A percentile compares a stretch with the other conserved stretches of the same genome.
These are phyloP conservation scores for Myochromella boudieri DNA, from an alignment of 768 basidiomycete genomes.

Conservation along the genomic window DNA sequence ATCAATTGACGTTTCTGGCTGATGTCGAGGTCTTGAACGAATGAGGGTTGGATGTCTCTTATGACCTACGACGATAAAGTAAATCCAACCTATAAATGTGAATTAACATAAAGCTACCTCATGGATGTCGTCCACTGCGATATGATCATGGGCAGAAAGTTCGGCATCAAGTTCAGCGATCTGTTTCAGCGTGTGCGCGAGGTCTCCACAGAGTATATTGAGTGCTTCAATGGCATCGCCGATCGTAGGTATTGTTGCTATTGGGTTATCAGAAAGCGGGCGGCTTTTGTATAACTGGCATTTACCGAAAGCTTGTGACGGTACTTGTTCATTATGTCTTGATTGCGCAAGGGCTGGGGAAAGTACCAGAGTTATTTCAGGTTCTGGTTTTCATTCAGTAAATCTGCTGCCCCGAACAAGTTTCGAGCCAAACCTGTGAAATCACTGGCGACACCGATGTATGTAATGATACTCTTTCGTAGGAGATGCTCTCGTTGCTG, in stretches of 20 bases:
- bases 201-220: constrained; percentile 58
- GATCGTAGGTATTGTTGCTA: constrained; percentile 75
- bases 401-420: neutral
- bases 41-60: constrained; percentile 45
- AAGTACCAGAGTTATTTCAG: constrained; percentile 69
- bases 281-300: constrained; percentile 1
- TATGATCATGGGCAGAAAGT: constrained; percentile 68
- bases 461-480: constrained; percentile 60
- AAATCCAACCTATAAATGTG: constrained; percentile 1
- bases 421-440: constrained; percentile 50
- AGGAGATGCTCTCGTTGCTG: constrained; percentile 56
- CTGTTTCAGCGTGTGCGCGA: constrained; percentile 61
- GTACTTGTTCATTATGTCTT: constrained; percentile 53
- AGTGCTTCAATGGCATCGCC: constrained; percentile 73
- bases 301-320: constrained; percentile 56
- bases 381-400: constrained; percentile 39
- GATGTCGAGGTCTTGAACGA: constrained; percentile 68
- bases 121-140: constrained; percentile 67
- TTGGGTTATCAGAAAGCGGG: constrained; percentile 3
- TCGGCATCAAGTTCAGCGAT: constrained; percentile 70
- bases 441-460: constrained; percentile 70
- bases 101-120: constrained; percentile 47
- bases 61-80: constrained; percentile 39
- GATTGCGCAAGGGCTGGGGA: constrained; percentile 59
- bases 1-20: constrained; percentile 68